phyloP scores from a whole-genome alignment of 73 alveolate genomes.

The Breviolum minutum region DNA sequence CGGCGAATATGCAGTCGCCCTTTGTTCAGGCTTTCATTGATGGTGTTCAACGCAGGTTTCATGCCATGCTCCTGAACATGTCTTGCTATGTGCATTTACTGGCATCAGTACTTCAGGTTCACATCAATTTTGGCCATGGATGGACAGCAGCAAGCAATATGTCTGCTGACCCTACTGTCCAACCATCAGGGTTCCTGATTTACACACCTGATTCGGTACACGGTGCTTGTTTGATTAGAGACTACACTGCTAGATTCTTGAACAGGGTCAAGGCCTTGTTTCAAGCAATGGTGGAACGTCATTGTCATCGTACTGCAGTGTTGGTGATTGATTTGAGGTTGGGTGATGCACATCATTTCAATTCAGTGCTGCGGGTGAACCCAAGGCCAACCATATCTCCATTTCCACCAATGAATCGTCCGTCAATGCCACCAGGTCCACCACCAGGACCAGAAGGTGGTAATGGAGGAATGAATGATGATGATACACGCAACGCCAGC shows the following conservation, averaged over 20 bases:
- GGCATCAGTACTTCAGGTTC: not conserved
- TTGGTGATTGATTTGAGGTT: not conserved
- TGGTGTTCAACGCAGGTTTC: not conserved
- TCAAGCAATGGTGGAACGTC: not conserved
- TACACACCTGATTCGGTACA: too few species aligned
- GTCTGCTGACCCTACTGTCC: not conserved
- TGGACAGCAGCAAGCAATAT: not conserved
- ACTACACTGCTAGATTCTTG: not conserved
- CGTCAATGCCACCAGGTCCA: too few species aligned
- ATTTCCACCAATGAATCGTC: not conserved
- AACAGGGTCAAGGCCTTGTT: not conserved
- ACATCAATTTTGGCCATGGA: not conserved
- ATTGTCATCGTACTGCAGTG: not conserved
- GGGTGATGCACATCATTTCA: not conserved
- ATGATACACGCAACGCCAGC: too few species aligned
- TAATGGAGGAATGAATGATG: not conserved
- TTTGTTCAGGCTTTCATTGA: not conserved
- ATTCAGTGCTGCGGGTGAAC: not conserved
- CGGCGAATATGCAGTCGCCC: not conserved
- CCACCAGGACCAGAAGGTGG: not conserved
- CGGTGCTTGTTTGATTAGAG: not conserved
- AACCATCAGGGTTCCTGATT: not conserved
- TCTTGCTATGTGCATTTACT: not conserved
- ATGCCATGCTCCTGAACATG: not conserved
- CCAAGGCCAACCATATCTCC: not conserved